Evolutionary conservation across 2,329 filamentous ascomycete species (phyloP).

Genomic region (Microcyclospora pomicola): DNA sequence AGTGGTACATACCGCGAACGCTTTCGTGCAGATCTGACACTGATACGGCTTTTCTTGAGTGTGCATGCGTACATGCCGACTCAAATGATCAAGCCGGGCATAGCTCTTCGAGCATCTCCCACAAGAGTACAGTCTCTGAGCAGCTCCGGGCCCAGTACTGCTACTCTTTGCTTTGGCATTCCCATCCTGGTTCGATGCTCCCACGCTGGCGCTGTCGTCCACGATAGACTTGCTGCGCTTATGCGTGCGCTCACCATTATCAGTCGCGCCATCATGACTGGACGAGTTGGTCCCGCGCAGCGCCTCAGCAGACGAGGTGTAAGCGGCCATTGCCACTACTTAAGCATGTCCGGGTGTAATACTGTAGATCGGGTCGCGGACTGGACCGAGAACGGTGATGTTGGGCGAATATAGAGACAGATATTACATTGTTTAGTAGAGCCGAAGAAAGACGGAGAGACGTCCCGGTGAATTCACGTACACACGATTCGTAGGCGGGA

Average conservation of each 20-base stretch:
- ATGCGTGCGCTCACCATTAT: slow-evolving; percentile 7
- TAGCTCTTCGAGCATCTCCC: slow-evolving; percentile 40
- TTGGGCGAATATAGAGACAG: no score
- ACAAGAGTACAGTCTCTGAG: slow-evolving; percentile 31
- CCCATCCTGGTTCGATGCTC: slow-evolving; percentile 1
- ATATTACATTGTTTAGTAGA: no score
- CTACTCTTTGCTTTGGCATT: slow-evolving; percentile 3
- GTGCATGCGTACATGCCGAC: slow-evolving; percentile 39
- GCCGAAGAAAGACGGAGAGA: no score
- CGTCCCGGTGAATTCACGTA: no score
- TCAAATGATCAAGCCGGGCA: slow-evolving; percentile 39
- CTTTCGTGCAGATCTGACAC: slow-evolving; percentile 33
- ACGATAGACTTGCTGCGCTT: slow-evolving; percentile 9
- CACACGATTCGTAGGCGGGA: no score
- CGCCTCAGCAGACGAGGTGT: neutral
- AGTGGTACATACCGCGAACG: slow-evolving; percentile 22
- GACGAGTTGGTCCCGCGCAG: neutral
- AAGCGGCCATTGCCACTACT: neutral
- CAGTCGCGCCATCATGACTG: neutral
- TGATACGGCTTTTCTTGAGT: slow-evolving; percentile 32
- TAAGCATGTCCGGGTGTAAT: no score
- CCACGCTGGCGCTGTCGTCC: slow-evolving; percentile 3
- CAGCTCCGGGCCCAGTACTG: slow-evolving; percentile 1
- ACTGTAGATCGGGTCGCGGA: no score
- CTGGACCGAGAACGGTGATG: no score